Evolutionary conservation across 768 basidiomycete species (phyloP).

Genomic region (Strobilomyces dryophilus): DNA sequence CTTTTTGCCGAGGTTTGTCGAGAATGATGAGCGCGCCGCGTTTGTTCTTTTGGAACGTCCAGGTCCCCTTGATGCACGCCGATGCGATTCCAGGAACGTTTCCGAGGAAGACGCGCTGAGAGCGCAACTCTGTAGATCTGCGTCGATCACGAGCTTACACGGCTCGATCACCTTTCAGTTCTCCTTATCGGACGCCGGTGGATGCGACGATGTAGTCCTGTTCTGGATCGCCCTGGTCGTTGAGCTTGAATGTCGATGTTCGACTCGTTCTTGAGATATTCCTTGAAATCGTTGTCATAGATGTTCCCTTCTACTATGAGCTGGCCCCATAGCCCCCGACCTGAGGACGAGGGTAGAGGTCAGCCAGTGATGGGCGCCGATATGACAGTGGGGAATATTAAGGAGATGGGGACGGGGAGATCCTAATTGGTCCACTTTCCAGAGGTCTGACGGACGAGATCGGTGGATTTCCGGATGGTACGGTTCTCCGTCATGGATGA

Average conservation of each 20-base stretch:
- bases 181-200: slow-evolving; percentile 12
- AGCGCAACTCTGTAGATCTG: neutral
- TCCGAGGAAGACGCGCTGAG: neutral
- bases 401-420: slow-evolving; percentile 23
- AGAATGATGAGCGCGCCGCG: slow-evolving; percentile 31
- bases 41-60: slow-evolving; percentile 20
- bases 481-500: neutral
- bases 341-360: slow-evolving; percentile 4
- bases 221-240: slow-evolving; percentile 10
- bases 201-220: slow-evolving; percentile 18
- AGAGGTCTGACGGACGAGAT: slow-evolving; percentile 16
- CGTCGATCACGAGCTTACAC: neutral
- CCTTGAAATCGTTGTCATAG: slow-evolving; percentile 15
- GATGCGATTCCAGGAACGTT: slow-evolving; percentile 13
- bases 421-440: slow-evolving; percentile 33
- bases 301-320: slow-evolving; percentile 21
- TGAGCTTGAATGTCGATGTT: neutral
- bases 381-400: slow-evolving; percentile 1
- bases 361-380: neutral
- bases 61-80: slow-evolving; percentile 28
- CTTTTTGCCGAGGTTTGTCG: slow-evolving; percentile 18
- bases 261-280: neutral
- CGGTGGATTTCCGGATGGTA: neutral
- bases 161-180: slow-evolving; percentile 9
- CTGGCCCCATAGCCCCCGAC: slow-evolving; percentile 29